Percentiles rank a stretch among this genome's conserved stretches.
phyloP scores from a whole-genome alignment of 148 eudicot genomes.

The Rheum nobile region DNA sequence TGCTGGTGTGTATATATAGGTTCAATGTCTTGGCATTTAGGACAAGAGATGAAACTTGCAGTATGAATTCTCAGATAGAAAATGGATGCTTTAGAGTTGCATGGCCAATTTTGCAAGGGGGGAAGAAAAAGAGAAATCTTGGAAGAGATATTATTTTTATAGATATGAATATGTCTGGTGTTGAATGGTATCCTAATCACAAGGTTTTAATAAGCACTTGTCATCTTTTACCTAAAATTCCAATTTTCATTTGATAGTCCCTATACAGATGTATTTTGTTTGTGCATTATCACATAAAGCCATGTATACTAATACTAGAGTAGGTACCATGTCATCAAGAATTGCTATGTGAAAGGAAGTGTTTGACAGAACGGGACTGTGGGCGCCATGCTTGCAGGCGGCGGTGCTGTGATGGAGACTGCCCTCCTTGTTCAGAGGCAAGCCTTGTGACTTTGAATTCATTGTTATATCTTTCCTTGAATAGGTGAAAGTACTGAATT shows the following conservation, averaged over 20 bases:
- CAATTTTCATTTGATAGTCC: background rate
- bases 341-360: slow-evolving; percentile 89
- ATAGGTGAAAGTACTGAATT: slow-evolving; percentile 8
- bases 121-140: background rate
- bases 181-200: background rate
- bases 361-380: slow-evolving; percentile 72
- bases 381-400: slow-evolving; percentile 98
- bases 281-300: slow-evolving; percentile 10
- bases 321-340: slow-evolving; percentile 99
- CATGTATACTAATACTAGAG: slow-evolving; percentile 29
- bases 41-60: background rate
- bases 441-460: slow-evolving; percentile 3
- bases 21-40: background rate
- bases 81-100: background rate
- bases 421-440: slow-evolving; percentile 95
- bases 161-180: background rate
- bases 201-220: background rate
- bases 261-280: background rate
- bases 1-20: background rate
- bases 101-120: background rate
- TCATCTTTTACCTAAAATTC: too few relatives aligned
- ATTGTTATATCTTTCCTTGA: background rate
- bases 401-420: slow-evolving; percentile 90
- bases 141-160: background rate
- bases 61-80: background rate